phyloP scores from a whole-genome alignment of 1,139 yeast species.

The Arxiozyma bovina region DNA sequence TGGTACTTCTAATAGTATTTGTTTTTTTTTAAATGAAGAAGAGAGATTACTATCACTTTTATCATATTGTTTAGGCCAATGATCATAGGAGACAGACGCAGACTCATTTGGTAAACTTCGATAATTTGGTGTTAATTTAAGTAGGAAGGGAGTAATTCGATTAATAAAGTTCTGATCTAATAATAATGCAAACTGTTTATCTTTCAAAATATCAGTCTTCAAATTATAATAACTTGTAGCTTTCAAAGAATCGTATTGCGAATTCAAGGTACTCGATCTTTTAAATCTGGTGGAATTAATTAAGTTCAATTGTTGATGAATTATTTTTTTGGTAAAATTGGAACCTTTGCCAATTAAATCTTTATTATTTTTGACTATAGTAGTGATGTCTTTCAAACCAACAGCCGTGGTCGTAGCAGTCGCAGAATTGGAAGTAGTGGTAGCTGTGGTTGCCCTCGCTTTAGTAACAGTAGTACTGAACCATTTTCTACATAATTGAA shows the following conservation, averaged over 20 bases:
- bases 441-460: neutral
- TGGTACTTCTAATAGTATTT: slow-evolving; percentile 26
- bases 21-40: neutral
- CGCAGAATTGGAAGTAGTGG: no score
- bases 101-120: neutral
- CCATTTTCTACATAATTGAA: neutral
- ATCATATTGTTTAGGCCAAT: neutral
- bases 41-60: slow-evolving; percentile 16
- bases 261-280: slow-evolving; percentile 1
- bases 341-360: slow-evolving; percentile 3
- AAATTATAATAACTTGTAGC: slow-evolving; percentile 15
- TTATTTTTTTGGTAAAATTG: neutral
- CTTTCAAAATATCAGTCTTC: slow-evolving; percentile 8
- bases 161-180: slow-evolving; percentile 15
- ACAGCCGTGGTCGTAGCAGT: neutral
- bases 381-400: neutral
- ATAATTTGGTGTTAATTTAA: slow-evolving; percentile 11
- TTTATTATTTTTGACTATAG: neutral
- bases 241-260: slow-evolving; percentile 15
- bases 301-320: neutral
- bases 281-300: neutral
- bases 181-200: neutral
- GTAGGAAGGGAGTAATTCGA: slow-evolving; percentile 20
- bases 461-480: neutral
- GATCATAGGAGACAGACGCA: neutral